Evolutionary conservation across 1,139 yeast genomes (phyloP).

Genomic region (Geotrichum australiense): DNA sequence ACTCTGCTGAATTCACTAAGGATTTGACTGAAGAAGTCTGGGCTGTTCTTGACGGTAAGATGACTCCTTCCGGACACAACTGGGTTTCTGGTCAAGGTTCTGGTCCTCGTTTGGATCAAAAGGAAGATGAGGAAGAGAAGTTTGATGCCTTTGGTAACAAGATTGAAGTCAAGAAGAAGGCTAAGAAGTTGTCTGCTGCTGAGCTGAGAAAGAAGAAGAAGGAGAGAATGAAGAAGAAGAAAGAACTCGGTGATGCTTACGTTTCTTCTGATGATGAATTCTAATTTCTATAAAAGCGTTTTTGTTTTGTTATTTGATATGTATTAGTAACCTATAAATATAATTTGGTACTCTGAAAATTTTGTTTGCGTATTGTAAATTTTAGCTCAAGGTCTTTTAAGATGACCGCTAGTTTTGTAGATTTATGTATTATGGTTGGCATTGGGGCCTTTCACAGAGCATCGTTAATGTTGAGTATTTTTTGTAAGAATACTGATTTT

Average conservation of each 20-base stretch:
- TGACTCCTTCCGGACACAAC: constrained; percentile 99
- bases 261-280: constrained; percentile 90
- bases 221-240: constrained; percentile 99
- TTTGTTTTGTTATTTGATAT: constrained; percentile 2
- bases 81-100: constrained; percentile 99
- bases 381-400: not conserved
- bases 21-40: constrained; percentile 99
- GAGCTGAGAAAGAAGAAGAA: constrained; percentile 99
- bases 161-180: constrained; percentile 94
- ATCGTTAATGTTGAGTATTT: too few relatives aligned
- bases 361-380: too few relatives aligned
- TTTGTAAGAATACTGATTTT: too few relatives aligned
- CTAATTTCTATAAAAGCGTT: constrained; percentile 27
- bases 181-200: constrained; percentile 95
- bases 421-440: too few relatives aligned
- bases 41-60: constrained; percentile 96
- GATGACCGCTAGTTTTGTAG: too few relatives aligned
- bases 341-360: too few relatives aligned
- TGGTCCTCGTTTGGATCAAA: constrained; percentile 96
- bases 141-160: constrained; percentile 99
- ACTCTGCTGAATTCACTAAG: constrained; percentile 99
- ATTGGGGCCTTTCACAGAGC: too few relatives aligned
- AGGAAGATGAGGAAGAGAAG: constrained; percentile 95
- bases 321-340: too few relatives aligned
- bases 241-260: constrained; percentile 98